Evolutionary conservation across 768 basidiomycete species (phyloP).

Genomic region (Lactarius akahatsu): DNA sequence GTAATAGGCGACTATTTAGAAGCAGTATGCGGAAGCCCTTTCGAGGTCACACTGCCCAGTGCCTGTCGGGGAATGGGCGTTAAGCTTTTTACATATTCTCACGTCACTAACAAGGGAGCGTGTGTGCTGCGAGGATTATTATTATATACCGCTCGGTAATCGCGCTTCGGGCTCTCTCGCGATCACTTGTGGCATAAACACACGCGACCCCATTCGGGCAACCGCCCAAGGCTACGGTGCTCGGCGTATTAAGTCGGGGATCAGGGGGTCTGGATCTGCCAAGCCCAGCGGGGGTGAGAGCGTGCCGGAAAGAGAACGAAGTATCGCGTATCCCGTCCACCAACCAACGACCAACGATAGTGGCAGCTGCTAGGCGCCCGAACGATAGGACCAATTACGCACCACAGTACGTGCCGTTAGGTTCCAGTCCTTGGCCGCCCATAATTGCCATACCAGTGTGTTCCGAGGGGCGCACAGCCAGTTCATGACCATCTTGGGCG

Average conservation of each 20-base stretch:
- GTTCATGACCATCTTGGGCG: constrained; percentile 11
- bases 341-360: constrained; percentile 1
- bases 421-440: constrained; percentile 12
- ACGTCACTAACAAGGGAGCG: constrained; percentile 21
- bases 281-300: background rate
- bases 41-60: constrained; percentile 24
- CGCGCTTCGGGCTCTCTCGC: background rate
- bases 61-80: constrained; percentile 20
- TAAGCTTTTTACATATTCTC: constrained; percentile 27
- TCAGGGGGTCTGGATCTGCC: constrained; percentile 7
- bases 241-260: constrained; percentile 12
- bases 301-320: background rate
- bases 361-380: background rate
- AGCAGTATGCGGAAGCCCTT: constrained; percentile 13
- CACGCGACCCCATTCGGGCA: background rate
- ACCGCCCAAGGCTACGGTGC: background rate
- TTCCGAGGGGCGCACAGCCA: constrained; percentile 9
- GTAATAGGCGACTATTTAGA: constrained; percentile 24
- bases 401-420: constrained; percentile 17
- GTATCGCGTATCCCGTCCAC: background rate
- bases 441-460: constrained; percentile 12
- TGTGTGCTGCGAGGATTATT: constrained; percentile 7
- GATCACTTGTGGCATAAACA: background rate
- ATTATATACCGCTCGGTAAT: constrained; percentile 4
- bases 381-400: constrained; percentile 13